Evolutionary conservation across 2,329 filamentous ascomycete genomes (phyloP), one percentile per base, ranked within the genome.

Genomic region (Knoxdaviesia proteae): DNA sequence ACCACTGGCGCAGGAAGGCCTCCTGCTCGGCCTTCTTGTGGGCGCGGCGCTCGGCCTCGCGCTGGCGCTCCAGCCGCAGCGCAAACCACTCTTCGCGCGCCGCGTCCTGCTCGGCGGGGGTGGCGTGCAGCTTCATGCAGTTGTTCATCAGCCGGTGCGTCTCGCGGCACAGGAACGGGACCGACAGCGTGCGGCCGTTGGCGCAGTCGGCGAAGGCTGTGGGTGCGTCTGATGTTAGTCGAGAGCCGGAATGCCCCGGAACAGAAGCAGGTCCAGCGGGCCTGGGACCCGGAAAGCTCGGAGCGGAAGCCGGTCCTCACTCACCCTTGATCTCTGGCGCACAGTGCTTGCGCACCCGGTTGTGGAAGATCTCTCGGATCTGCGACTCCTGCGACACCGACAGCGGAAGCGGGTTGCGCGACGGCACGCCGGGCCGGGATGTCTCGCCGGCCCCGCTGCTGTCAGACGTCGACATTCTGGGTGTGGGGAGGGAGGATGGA

Each of bases 81-180:
- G 76, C 74, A 58, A 96, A 96, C 90, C 90, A 98, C 57, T 96
- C 86, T 59, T 86, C 82, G 42, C 90, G 69, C 48, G 90, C 90
- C 30, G 75, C 77, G 62, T 98, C 90, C 59, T 92, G 73, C 57
- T 92, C 84, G 43, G 71, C 75, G 48, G 77, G 81, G 49, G 83
- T 92, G 44, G 88, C 87, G 62, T 92, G 80, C 44, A 69, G 61
- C 51, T 87, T 69, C 86, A 98, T 94, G 65, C 90, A 98, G 47
- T 66, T 69, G 63, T 98, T 98, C 90, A 98, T 98, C 34, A 70
- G 68, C 48, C 79, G 76, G 53, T 86, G 80, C 54, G 87, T 71
- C 40, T 69, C 62, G 43, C 84, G 79, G 65, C 90, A 98, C 42
- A 77, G 72, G 67, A 90, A 94, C 8, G 86, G 80, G 45, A 90